Evolutionary conservation across 176 grass and related monocot species (phyloP).

Genomic region (Cenchrus purpureus): DNA sequence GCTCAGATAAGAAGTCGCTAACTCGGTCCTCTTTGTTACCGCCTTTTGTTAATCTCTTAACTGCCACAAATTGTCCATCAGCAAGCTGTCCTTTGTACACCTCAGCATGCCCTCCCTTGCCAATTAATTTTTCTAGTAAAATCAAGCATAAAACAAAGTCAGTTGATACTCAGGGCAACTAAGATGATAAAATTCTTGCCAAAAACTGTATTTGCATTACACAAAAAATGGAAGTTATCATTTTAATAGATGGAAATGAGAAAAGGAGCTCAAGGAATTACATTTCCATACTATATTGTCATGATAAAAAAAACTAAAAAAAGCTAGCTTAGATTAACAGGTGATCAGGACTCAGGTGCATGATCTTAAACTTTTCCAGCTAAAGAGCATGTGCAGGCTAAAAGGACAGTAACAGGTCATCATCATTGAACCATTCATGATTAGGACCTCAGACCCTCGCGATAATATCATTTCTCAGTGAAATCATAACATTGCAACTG

Average conservation of each 20-base stretch:
- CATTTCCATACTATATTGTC: constrained; percentile 10
- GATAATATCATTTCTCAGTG: neutral
- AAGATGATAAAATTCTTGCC: neutral
- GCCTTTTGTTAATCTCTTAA: constrained; percentile 90
- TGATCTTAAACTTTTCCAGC: constrained; percentile 26
- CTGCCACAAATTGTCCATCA: constrained; percentile 83
- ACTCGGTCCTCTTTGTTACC: constrained; percentile 83
- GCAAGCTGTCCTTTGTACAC: constrained; percentile 82
- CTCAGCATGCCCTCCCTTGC: constrained; percentile 95
- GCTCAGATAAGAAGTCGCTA: constrained; percentile 89
- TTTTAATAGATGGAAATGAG: neutral
- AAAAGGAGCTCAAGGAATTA: neutral
- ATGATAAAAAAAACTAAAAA: neutral
- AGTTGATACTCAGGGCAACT: constrained; percentile 21
- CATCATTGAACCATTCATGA: constrained; percentile 50
- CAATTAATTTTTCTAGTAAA: constrained; percentile 80
- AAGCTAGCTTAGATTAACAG: neutral
- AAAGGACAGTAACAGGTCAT: constrained; percentile 30
- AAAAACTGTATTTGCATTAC: neutral
- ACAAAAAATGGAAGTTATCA: neutral
- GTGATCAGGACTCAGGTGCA: neutral
- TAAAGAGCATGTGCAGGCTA: constrained; percentile 13
- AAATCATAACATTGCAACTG: constrained; percentile 33
- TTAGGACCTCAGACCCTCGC: constrained; percentile 38
- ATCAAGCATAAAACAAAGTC: constrained; percentile 36